phyloP scores from a whole-genome alignment of 768 basidiomycete genomes.

The Suillus clintonianus region DNA sequence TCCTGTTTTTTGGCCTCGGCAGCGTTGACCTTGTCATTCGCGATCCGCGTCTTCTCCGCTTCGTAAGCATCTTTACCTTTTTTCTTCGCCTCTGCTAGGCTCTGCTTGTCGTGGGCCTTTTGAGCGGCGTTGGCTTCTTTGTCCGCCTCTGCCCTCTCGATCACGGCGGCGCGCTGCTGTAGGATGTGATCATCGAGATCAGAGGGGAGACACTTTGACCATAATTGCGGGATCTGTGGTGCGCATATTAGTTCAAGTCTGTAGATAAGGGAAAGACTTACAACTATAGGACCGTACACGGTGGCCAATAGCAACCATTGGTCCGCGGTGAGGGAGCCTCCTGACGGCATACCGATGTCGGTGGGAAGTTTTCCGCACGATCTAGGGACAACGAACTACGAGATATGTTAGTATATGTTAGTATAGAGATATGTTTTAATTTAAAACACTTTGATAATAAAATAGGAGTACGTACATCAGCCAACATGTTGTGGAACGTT shows the following conservation, averaged over 20 bases:
- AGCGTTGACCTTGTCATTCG: neutral
- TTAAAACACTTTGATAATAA: neutral
- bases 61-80: neutral
- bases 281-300: conserved; percentile 29
- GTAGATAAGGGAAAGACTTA: conserved; percentile 10
- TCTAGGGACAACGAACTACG: conserved; percentile 3
- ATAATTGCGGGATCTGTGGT: conserved; percentile 27
- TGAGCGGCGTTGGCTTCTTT: neutral
- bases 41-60: conserved; percentile 2
- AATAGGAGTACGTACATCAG: conserved; percentile 3
- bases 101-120: neutral
- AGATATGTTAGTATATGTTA: neutral
- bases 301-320: conserved; percentile 33
- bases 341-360: conserved; percentile 30
- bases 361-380: conserved; percentile 19
- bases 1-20: neutral
- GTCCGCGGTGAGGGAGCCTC: conserved; percentile 36
- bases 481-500: neutral
- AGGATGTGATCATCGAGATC: neutral
- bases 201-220: conserved; percentile 16
- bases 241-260: neutral
- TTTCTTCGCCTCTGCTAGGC: neutral
- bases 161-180: neutral
- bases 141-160: neutral
- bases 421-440: neutral